Evolutionary conservation across 768 basidiomycete species (phyloP), one percentile per base, ranked within the genome.

Genomic region (Amanita pseudoporphyria): DNA sequence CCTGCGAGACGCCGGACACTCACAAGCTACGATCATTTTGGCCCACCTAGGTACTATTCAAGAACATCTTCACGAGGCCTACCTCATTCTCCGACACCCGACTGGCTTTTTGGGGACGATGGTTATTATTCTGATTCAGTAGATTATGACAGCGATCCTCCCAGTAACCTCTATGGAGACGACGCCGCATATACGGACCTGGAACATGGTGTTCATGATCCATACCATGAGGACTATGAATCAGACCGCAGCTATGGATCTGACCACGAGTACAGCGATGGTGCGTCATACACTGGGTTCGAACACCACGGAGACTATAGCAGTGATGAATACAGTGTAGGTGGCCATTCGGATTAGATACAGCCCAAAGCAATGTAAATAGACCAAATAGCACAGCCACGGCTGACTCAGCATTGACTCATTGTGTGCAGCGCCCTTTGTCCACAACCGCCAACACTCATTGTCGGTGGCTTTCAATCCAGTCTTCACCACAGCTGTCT

Each of bases 241-340:
- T 45, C 44, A 18, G 44, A 33, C 12, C 19, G 19, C n/a, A 47
- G 41, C 16, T 36, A 71, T 84, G 55, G 74, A 76, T 63, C 75
- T 79, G 64, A 87, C 83, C 46, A 72, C 65, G 54, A 86, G 59
- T 12, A 87, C 71, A 6, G 84, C 85, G 44, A 69, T 71, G 22
- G 83, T 63, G 46, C 87, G 71, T 56, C 72, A 78, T 50, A 50
- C 16, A 50, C 49, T 10, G 49, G 49, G 6, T 18, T 43, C 6
- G 40, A 32, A 35, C 32, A 12, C n/a, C 36, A 50, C 32, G 41
- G 26, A 16, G n/a, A 68, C 71, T 56, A 89, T 78, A 1, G 70
- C 67, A 28, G 75, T 57, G 36, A 65, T 78, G 59, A 73, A 81
- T 22, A 79, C 52, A 19, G 22, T 3, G 31, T 4, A 24, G 44